phyloP scores from a whole-genome alignment of 108 stramenopile genomes.

The Tribonema minus region DNA sequence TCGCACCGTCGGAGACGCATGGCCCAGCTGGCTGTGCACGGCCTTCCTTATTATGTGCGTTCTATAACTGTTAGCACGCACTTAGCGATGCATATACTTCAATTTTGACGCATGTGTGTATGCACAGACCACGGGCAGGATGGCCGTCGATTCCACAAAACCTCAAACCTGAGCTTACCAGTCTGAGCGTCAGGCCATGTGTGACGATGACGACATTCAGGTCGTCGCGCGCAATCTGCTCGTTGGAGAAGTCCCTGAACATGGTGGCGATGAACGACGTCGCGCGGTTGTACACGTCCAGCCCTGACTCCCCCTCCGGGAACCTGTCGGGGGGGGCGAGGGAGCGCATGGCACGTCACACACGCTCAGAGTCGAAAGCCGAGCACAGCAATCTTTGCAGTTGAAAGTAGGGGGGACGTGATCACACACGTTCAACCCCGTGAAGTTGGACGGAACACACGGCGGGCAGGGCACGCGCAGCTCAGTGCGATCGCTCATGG shows the following conservation, averaged over 20 bases:
- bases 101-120: not conserved
- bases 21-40: too few relatives aligned
- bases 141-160: not conserved
- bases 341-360: not conserved
- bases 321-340: slow-evolving; percentile 4
- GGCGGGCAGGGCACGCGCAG: too few relatives aligned
- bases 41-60: too few relatives aligned
- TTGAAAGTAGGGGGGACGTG: not conserved
- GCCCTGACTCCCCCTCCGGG: slow-evolving; percentile 50
- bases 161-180: slow-evolving; percentile 20
- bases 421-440: too few relatives aligned
- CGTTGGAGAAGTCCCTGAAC: slow-evolving; percentile 53
- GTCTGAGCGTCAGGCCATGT: slow-evolving; percentile 52
- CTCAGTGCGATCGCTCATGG: too few relatives aligned
- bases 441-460: too few relatives aligned
- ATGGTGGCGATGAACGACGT: slow-evolving; percentile 55
- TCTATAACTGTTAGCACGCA: too few relatives aligned
- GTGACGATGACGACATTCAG: slow-evolving; percentile 50
- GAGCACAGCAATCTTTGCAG: not conserved
- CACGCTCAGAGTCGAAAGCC: not conserved
- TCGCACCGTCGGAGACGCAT: too few relatives aligned
- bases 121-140: not conserved
- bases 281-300: slow-evolving; percentile 55
- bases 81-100: not conserved
- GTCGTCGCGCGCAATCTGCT: slow-evolving; percentile 35